Evolutionary conservation across 2,329 filamentous ascomycete species (phyloP).

Genomic region (Hypoxylon sp.): DNA sequence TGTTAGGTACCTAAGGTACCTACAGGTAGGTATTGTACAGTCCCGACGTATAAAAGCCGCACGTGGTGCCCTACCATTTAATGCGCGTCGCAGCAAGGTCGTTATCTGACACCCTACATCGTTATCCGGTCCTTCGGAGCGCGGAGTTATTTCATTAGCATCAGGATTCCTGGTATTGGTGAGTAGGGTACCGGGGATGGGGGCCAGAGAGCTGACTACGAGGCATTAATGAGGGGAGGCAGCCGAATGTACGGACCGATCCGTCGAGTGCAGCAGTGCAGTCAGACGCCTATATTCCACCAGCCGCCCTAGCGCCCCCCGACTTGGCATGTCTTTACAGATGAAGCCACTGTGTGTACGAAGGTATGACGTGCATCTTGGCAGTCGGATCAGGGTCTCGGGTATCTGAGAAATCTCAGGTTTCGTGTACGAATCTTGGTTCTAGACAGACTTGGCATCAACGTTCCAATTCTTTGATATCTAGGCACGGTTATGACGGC

Average conservation of each 20-base stretch:
- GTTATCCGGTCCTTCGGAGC: constrained; percentile 27
- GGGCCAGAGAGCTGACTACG: constrained; percentile 9
- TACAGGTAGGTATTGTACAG: constrained; percentile 20
- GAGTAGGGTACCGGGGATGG: constrained; percentile 20
- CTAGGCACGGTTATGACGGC: constrained; percentile 13
- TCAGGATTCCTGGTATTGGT: constrained; percentile 18
- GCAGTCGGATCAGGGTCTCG: constrained; percentile 36
- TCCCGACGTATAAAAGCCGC: constrained; percentile 35
- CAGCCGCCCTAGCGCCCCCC: constrained; percentile 21
- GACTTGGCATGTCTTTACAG: constrained; percentile 31
- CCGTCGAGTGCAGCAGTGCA: constrained; percentile 24
- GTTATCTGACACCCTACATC: constrained; percentile 34
- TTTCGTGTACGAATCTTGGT: constrained; percentile 1
- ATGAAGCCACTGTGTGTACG: constrained; percentile 31
- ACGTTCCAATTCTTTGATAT: constrained; percentile 2
- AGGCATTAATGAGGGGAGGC: constrained; percentile 4
- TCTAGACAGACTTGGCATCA: constrained; percentile 24
- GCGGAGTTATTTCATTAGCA: constrained; percentile 37
- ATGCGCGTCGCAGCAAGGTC: constrained; percentile 27
- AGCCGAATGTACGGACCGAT: constrained; percentile 30
- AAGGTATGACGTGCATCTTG: constrained; percentile 35
- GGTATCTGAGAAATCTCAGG: constrained; percentile 22
- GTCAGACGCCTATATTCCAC: constrained; percentile 22
- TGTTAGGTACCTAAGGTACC: not conserved
- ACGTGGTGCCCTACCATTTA: constrained; percentile 32